A percentile compares a stretch with the other conserved stretches of the same genome.
These are phyloP conservation scores for Bipolaris zeicola DNA, from an alignment of 2,329 filamentous ascomycete genomes.

Conservation along the genomic window DNA sequence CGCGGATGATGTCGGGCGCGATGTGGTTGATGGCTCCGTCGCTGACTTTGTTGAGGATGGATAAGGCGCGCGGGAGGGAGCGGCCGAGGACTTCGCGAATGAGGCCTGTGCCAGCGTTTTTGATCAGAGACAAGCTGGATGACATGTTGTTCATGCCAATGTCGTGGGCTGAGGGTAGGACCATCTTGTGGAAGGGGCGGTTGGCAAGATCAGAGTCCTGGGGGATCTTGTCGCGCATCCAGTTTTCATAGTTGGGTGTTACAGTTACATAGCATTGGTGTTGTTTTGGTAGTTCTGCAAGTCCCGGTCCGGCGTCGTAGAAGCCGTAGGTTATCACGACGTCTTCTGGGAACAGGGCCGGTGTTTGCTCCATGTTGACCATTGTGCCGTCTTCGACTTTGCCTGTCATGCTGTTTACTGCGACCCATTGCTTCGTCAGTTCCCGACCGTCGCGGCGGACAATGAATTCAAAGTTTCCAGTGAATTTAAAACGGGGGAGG, in stretches of 20 bases:
- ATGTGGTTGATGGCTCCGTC: constrained; percentile 38
- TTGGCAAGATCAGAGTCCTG: constrained; percentile 47
- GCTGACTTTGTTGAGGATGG: constrained; percentile 37
- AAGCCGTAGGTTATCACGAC: constrained; percentile 55
- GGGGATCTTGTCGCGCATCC: constrained; percentile 54
- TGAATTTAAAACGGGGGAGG: constrained; percentile 53
- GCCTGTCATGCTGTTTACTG: constrained; percentile 56
- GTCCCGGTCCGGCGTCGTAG: constrained; percentile 56
- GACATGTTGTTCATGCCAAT: constrained; percentile 60
- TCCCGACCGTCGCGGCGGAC: constrained; percentile 47
- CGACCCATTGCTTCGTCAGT: constrained; percentile 53
- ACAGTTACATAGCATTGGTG: constrained; percentile 55
- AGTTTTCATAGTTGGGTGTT: constrained; percentile 51
- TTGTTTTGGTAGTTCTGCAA: constrained; percentile 51
- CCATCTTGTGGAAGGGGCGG: constrained; percentile 52
- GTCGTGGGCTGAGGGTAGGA: constrained; percentile 56
- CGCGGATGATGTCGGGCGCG: constrained; percentile 53
- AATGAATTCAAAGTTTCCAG: constrained; percentile 53
- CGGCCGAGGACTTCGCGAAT: constrained; percentile 41
- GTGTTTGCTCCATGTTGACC: constrained; percentile 41
- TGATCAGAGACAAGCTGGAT: constrained; percentile 49
- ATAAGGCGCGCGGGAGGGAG: constrained; percentile 29
- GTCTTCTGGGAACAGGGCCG: constrained; percentile 40
- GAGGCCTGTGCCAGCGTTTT: constrained; percentile 40
- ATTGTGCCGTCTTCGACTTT: constrained; percentile 50